phyloP scores from a whole-genome alignment of 176 grass and related monocot genomes.

The Avena insularis region DNA sequence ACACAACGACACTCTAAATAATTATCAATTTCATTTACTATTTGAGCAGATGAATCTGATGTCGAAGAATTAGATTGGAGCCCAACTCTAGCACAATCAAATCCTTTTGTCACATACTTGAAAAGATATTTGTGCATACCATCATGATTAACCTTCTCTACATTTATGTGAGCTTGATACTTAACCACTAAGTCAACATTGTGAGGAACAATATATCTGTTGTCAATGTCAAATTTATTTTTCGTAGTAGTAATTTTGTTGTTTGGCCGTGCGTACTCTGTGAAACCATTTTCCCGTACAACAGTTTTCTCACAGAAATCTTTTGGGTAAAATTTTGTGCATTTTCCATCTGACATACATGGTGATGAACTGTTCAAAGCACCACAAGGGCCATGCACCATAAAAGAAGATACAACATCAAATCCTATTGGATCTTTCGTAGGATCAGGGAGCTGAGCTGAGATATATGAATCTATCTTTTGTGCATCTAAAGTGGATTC shows the following conservation, averaged over 20 bases:
- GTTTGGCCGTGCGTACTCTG: not conserved
- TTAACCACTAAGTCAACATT: not conserved
- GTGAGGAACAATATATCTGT: not conserved
- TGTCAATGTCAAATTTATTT: not conserved
- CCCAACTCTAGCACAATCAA: constrained; percentile 5
- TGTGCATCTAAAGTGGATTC: not conserved
- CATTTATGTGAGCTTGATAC: not conserved
- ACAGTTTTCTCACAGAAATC: not conserved
- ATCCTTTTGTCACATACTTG: constrained; percentile 11
- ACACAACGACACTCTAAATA: not conserved
- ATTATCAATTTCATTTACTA: not conserved
- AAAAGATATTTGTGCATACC: constrained; percentile 30
- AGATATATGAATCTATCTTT: not conserved
- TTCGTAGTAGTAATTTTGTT: not conserved
- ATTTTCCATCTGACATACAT: not conserved
- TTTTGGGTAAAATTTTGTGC: constrained; percentile 3
- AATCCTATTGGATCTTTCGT: not conserved
- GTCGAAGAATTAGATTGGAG: not conserved
- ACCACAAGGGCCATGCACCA: constrained; percentile 14
- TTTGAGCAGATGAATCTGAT: not conserved
- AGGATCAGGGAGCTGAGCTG: not conserved
- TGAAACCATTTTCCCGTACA: not conserved
- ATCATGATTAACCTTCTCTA: not conserved
- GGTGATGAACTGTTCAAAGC: not conserved
- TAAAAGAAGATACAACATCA: not conserved